Percentiles rank a stretch among this genome's conserved stretches.
phyloP scores from a whole-genome alignment of 1,139 yeast genomes.

The Saccharomyces hybrid region DNA sequence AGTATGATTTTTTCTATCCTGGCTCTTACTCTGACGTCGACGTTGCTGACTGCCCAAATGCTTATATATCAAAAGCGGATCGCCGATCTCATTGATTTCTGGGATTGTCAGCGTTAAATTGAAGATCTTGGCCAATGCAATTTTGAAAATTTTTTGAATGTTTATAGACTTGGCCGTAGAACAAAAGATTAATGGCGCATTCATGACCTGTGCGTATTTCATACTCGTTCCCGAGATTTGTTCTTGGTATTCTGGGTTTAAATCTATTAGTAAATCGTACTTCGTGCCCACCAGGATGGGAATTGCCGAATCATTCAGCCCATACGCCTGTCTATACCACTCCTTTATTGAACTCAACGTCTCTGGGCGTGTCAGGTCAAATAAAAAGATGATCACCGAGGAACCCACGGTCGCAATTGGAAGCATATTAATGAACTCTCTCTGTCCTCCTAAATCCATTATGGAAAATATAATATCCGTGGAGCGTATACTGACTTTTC shows the following conservation, averaged over 20 bases:
- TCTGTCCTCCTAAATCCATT: conserved; percentile 97
- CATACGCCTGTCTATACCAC: conserved; percentile 93
- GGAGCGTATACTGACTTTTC: conserved; percentile 75
- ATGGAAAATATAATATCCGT: conserved; percentile 88
- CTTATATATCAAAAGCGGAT: conserved; percentile 75
- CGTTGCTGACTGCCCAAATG: conserved; percentile 19
- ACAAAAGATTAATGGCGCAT: conserved; percentile 81
- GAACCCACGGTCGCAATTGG: conserved; percentile 93
- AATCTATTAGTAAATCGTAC: conserved; percentile 78
- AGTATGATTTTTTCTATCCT: background rate
- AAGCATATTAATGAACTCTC: conserved; percentile 92
- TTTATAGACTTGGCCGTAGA: conserved; percentile 91
- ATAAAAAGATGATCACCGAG: conserved; percentile 85
- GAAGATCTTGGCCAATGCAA: conserved; percentile 85
- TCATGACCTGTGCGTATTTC: conserved; percentile 86
- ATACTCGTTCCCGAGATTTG: conserved; percentile 82
- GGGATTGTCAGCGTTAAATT: conserved; percentile 79
- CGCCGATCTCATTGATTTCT: conserved; percentile 77
- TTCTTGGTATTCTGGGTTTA: conserved; percentile 73
- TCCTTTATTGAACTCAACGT: conserved; percentile 83
- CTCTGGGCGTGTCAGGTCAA: conserved; percentile 82
- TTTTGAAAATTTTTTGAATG: conserved; percentile 88
- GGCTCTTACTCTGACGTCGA: background rate
- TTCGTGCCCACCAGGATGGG: conserved; percentile 93
- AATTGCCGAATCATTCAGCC: conserved; percentile 84